Percentiles rank a stretch among this genome's conserved stretches.
phyloP scores from a whole-genome alignment of 768 basidiomycete species.

The Amanita rimosa region DNA sequence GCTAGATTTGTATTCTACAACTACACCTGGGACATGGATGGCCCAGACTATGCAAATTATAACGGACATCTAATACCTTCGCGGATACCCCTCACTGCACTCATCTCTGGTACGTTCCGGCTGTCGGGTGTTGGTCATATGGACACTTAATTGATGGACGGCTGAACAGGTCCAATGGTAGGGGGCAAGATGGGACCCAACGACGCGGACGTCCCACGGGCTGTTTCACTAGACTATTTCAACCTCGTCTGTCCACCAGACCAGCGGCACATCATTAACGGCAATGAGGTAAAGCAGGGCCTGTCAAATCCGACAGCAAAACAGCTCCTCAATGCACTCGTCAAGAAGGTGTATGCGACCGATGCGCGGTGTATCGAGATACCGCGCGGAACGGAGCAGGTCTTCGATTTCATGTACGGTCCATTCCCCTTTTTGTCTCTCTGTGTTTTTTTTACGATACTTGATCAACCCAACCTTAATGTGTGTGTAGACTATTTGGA shows the following conservation, averaged over 20 bases:
- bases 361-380: constrained; percentile 9
- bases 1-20: constrained; percentile 7
- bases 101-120: neutral
- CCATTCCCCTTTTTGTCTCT: no score
- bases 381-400: neutral
- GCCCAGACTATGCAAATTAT: neutral
- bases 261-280: constrained; percentile 1
- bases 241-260: constrained; percentile 6
- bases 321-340: neutral
- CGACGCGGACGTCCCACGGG: constrained; percentile 2
- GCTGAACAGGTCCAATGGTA: constrained; percentile 3
- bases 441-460: neutral
- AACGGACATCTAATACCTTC: constrained; percentile 4
- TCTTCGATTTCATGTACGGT: constrained; percentile 7
- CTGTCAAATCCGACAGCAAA: neutral
- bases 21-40: constrained; percentile 4
- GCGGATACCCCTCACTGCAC: constrained; percentile 1
- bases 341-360: neutral
- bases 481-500: constrained; percentile 10
- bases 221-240: constrained; percentile 7
- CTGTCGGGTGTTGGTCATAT: neutral
- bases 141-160: neutral
- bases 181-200: constrained; percentile 1
- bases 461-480: neutral
- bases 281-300: neutral